Evolutionary conservation across 345 rosid species (phyloP), one percentile per base, ranked within the genome.

Genomic region (Diplotaxis tenuifolia): DNA sequence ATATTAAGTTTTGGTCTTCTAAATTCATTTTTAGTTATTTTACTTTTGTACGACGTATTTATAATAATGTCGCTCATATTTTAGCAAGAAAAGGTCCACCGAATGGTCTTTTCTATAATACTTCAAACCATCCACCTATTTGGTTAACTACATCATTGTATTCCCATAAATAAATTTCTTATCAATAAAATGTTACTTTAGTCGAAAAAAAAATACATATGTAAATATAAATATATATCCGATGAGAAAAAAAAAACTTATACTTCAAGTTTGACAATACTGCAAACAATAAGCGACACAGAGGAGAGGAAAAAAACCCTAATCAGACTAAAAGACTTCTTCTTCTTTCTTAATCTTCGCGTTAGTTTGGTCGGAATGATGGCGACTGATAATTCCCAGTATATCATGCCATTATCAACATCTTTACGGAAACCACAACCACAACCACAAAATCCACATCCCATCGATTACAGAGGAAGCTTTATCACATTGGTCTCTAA

Each of bases 401-500:
- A 18, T 27, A 19, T 19, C 25, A 18, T 20, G 14, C 50, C 50
- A 5, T 59, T 60, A 31, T 42, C 78, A 68, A 71, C 11, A 10
- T 15, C 36, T 19, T 42, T 31, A 14, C 31, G 50, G 14, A 50
- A 19, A 50, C 23, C 23, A 50, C 23, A 50, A 50, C 23, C 23
- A 50, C 23, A 50, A 10, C 54, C 9, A 49, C 22, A 18, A 23
- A n/a, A 7, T 62, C 49, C 53, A 21, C 6, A 2, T 62, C 78
- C 66, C 79, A n/a, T 65, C 83, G 9, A 50, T 50, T 82, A 60
- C 56, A 18, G 82, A 5, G 87, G 91, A 75, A 82, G 83, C 70
- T 65, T 70, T 20, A 67, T 82, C n/a, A 73, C 83, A 67, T 47
- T 87, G 22, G 77, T 75, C 8, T 77, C 91, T 3, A 83, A 83